These are phyloP conservation scores for Conticribra guillardii DNA, from an alignment of 108 stramenopile genomes.

Conservation along the genomic window DNA sequence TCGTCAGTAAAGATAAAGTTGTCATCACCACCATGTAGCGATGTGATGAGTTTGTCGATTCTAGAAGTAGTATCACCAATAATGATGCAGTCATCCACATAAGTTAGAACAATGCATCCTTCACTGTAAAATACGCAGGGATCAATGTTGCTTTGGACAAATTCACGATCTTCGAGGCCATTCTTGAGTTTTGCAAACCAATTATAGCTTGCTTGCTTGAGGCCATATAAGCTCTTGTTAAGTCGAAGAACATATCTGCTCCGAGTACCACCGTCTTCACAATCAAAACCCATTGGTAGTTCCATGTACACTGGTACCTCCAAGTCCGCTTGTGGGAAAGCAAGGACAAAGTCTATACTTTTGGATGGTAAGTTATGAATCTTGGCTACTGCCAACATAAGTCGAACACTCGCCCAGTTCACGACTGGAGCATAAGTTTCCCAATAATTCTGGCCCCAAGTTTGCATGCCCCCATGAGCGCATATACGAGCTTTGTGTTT, in stretches of 20 bases:
- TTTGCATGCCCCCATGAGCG: slow-evolving; percentile 34
- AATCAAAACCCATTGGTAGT: slow-evolving; percentile 1
- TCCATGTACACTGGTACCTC: slow-evolving; percentile 25
- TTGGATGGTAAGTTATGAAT: slow-evolving; percentile 4
- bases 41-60: slow-evolving; percentile 36
- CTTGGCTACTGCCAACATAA: slow-evolving; percentile 1
- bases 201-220: slow-evolving; percentile 30
- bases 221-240: slow-evolving; percentile 35
- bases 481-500: slow-evolving; percentile 39
- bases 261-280: not conserved
- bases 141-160: slow-evolving; percentile 10
- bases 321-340: slow-evolving; percentile 32
- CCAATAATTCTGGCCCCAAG: slow-evolving; percentile 38
- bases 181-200: slow-evolving; percentile 21
- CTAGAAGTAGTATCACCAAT: slow-evolving; percentile 28
- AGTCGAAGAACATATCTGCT: slow-evolving; percentile 10
- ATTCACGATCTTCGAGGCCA: not conserved
- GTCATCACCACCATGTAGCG: slow-evolving; percentile 17
- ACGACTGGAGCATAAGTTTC: slow-evolving; percentile 54
- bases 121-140: slow-evolving; percentile 10
- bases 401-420: not conserved
- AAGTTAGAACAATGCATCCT: slow-evolving; percentile 5
- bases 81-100: slow-evolving; percentile 57
- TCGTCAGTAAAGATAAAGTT: slow-evolving; percentile 41
- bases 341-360: slow-evolving; percentile 15